Conservation (phyloP, 306 rosid species). For the Vigna trinervia region DNA sequence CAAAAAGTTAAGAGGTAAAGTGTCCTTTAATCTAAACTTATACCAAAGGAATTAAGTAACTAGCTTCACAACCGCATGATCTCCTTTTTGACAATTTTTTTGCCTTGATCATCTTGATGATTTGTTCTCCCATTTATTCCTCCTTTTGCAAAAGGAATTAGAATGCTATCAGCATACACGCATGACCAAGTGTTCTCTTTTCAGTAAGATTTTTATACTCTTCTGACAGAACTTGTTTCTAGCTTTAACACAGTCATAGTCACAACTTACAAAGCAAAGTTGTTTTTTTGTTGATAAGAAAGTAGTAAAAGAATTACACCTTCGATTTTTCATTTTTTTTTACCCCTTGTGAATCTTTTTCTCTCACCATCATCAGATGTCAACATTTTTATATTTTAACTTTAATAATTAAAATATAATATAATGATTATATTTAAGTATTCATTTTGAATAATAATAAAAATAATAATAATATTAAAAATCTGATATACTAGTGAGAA, state of each 20-base stretch:
- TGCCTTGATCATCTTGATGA: not conserved
- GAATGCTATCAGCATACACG: not conserved
- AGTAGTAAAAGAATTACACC: not conserved
- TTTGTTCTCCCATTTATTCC: constrained; percentile 9
- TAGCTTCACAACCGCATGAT: not conserved
- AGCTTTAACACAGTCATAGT: not conserved
- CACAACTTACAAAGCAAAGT: not conserved
- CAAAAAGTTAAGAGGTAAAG: not conserved
- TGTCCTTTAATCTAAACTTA: not conserved
- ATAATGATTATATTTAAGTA: not conserved
- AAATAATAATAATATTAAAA: not conserved
- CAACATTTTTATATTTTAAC: not conserved
- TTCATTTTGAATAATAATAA: not conserved
- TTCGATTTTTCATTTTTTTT: not conserved
- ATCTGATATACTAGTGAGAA: not conserved
- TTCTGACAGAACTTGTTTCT: not conserved
- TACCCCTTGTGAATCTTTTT: not conserved
- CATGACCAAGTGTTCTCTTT: not conserved
- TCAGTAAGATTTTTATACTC: not conserved
- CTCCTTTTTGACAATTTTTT: not conserved
- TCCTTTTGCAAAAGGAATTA: constrained; percentile 5
- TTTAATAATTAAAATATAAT: not conserved
- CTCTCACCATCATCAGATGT: not conserved
- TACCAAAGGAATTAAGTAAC: constrained; percentile 1
- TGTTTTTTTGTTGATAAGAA: not conserved